Base-by-base conservation (phyloP, 805 yeast species). In the Candida parachauliodes region DNA sequence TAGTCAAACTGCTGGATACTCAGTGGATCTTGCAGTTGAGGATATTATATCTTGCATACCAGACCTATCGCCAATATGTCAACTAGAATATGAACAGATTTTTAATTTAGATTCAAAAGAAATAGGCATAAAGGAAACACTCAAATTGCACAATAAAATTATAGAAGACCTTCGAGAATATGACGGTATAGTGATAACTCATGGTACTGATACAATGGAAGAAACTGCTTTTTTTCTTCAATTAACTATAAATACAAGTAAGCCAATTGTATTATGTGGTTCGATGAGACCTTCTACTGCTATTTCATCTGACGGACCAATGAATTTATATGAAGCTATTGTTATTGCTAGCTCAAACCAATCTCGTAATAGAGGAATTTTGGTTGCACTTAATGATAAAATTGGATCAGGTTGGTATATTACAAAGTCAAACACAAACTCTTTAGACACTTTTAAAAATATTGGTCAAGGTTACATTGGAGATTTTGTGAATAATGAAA, bases 251-350 rank as follows among this genome's bases (percentile, higher is more conserved):
- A 46, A 59, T 32, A 61, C 69, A 10, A 28, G 45, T 28, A 66
- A 78, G 39, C 85, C 85, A 3, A 73, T 81, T 37, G 86, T 80
- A 4, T 61, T 81, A 54, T 80, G 83, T 34, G 88, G 88, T 1
- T 76, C 83, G 5, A 81, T 81, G 88, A 70, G 87, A 51, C 88
- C 88, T 1, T 74, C 83, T 7, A 77, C 84, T 3, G 76, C 82
- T 27, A 72, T 81, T 28, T 77, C 83, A 2, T 78, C 84, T 1
- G 88, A 81, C 52, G 87, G 87, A 3, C 81, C 84, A 5, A 79
- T 81, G 78, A 81, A 81, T 55, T 58, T 81, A 43, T 81, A 79
- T 50, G 85, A 81, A 49, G 84, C 86, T 1, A 78, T 79, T 33
- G 74, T 75, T 11, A 78, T 81, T 21, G 83, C 88, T 3, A 65